These are phyloP conservation scores for Lepraria neglecta DNA, from an alignment of 495 filamentous ascomycete species.

Conservation along the genomic window DNA sequence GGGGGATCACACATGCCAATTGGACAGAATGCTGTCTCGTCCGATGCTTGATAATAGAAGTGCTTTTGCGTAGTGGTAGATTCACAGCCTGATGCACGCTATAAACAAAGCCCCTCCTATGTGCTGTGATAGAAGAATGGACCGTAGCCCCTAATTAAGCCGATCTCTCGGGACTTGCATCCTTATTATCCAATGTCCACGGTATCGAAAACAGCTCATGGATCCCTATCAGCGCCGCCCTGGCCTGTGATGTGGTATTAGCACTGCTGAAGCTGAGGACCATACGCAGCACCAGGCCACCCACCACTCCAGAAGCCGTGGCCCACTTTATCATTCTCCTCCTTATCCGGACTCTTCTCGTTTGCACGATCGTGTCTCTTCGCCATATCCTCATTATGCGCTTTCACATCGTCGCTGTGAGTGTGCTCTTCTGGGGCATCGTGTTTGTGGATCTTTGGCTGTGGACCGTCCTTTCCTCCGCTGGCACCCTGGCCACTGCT, in stretches of 20 bases:
- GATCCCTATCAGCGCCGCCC: slow-evolving; percentile 28
- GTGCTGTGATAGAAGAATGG: too few relatives aligned
- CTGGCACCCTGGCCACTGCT: slow-evolving; percentile 17
- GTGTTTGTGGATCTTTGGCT: slow-evolving; percentile 30
- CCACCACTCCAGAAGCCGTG: slow-evolving; percentile 31
- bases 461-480: slow-evolving; percentile 19
- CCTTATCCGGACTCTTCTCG: slow-evolving; percentile 18
- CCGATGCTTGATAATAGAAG: not conserved
- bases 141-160: not conserved
- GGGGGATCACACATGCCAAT: not conserved
- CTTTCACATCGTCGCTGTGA: slow-evolving; percentile 30
- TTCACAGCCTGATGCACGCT: not conserved
- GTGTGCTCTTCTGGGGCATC: slow-evolving; percentile 15
- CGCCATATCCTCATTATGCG: slow-evolving; percentile 22
- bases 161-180: not conserved
- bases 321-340: slow-evolving; percentile 23
- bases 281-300: slow-evolving; percentile 1
- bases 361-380: slow-evolving; percentile 30
- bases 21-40: too few relatives aligned
- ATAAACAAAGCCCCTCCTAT: too few relatives aligned
- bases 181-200: not conserved
- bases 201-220: slow-evolving; percentile 12
- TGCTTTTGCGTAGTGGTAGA: not conserved
- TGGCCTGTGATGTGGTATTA: slow-evolving; percentile 17
- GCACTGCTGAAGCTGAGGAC: not conserved